Evolutionary conservation across 2,329 filamentous ascomycete species (phyloP).

Genomic region (Mycosphaerella arachidis): DNA sequence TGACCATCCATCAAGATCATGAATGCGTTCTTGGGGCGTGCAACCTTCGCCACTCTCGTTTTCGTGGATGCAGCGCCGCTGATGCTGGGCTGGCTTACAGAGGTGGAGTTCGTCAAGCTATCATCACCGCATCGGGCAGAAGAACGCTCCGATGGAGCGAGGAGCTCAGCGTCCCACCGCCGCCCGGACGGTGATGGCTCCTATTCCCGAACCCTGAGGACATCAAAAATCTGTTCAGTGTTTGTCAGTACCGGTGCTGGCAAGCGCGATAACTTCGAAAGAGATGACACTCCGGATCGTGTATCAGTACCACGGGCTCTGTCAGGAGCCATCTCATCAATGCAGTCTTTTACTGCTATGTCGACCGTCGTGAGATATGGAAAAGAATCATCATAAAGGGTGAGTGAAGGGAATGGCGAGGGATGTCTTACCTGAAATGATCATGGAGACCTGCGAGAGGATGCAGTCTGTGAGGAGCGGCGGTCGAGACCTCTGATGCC

Average conservation of each 20-base stretch:
- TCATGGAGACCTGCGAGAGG: background rate
- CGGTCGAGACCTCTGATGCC: no score
- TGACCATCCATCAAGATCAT: conserved; percentile 1
- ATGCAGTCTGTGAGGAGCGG: no score
- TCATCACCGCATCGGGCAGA: no score
- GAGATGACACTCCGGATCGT: background rate
- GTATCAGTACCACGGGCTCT: conserved; percentile 31
- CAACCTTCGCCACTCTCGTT: conserved; percentile 9
- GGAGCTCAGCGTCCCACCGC: conserved; percentile 18
- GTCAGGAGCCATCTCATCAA: conserved; percentile 40
- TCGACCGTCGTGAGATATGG: conserved; percentile 40
- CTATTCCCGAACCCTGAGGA: background rate
- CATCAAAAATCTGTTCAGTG: background rate
- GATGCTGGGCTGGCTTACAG: conserved; percentile 13
- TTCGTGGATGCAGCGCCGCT: conserved; percentile 11
- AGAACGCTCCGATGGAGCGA: background rate
- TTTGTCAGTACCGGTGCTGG: background rate
- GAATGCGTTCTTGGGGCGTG: conserved; percentile 8
- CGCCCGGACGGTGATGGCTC: conserved; percentile 17
- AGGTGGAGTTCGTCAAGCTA: background rate
- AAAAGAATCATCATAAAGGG: conserved; percentile 33
- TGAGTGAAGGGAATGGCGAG: background rate
- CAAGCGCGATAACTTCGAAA: background rate
- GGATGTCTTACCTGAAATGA: background rate
- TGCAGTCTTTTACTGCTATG: conserved; percentile 36